These are phyloP conservation scores for Clavispora carvajalis DNA, from an alignment of 805 yeast genomes.

Conservation along the genomic window DNA sequence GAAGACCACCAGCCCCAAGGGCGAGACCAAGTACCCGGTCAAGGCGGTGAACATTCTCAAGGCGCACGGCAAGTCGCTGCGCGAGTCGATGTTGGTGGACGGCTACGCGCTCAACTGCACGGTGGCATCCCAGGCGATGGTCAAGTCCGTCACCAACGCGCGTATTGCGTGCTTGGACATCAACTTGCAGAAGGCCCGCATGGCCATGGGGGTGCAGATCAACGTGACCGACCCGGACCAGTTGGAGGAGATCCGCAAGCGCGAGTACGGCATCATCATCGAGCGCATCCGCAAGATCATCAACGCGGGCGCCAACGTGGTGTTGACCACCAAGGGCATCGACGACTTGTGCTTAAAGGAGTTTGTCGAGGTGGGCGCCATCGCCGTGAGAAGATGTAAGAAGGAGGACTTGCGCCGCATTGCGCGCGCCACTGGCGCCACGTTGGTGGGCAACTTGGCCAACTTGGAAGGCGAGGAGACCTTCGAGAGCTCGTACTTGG, in stretches of 20 bases:
- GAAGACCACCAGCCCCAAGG: slow-evolving; percentile 80
- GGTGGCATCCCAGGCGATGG: slow-evolving; percentile 96
- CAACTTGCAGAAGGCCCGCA: slow-evolving; percentile 90
- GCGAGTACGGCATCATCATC: slow-evolving; percentile 80
- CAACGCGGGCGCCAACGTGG: slow-evolving; percentile 87
- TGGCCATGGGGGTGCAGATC: slow-evolving; percentile 98
- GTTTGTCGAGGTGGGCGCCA: slow-evolving; percentile 84
- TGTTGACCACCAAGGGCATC: slow-evolving; percentile 89
- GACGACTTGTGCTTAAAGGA: slow-evolving; percentile 89
- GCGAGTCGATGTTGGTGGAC: slow-evolving; percentile 78
- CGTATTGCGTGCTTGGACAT: slow-evolving; percentile 86
- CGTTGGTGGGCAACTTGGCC: slow-evolving; percentile 77
- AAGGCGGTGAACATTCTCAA: slow-evolving; percentile 94
- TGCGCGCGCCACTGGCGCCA: slow-evolving; percentile 97
- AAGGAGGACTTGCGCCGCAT: slow-evolving; percentile 95
- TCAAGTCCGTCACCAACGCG: slow-evolving; percentile 61
- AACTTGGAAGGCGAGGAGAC: slow-evolving; percentile 95
- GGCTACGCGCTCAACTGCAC: slow-evolving; percentile 98
- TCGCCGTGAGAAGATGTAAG: slow-evolving; percentile 96
- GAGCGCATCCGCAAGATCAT: slow-evolving; percentile 80
- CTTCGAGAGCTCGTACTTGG: slow-evolving; percentile 78
- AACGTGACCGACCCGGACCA: slow-evolving; percentile 97
- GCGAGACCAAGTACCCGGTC: slow-evolving; percentile 89
- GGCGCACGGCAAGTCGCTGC: slow-evolving; percentile 92
- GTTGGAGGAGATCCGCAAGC: slow-evolving; percentile 83